These are phyloP conservation scores for Ascochyta viciae-villosae DNA, from an alignment of 2,329 filamentous ascomycete genomes.

Conservation along the genomic window DNA sequence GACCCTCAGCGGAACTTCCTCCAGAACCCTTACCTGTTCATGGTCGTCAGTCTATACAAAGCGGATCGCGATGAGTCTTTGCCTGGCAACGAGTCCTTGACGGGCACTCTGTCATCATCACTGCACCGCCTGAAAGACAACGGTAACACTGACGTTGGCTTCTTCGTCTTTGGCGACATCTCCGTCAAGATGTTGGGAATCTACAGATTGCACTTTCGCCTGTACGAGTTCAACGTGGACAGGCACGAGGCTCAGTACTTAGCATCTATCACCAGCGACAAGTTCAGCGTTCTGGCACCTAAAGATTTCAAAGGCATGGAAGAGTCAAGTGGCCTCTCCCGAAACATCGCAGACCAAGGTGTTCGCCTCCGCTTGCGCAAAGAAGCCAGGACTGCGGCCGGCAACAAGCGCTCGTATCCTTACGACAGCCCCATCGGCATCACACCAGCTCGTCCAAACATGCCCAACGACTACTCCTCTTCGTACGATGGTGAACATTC, in stretches of 20 bases:
- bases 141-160: conserved; percentile 78
- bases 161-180: conserved; percentile 90
- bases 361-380: conserved; percentile 83
- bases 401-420: conserved; percentile 34
- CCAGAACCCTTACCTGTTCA: conserved; percentile 70
- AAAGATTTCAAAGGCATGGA: conserved; percentile 81
- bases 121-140: conserved; percentile 82
- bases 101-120: conserved; percentile 80
- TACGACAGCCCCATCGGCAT: conserved; percentile 17
- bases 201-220: conserved; percentile 76
- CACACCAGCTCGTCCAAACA: conserved; percentile 9
- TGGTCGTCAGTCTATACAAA: conserved; percentile 64
- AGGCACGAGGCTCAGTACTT: conserved; percentile 56
- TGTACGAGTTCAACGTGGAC: conserved; percentile 62
- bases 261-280: conserved; percentile 63
- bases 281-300: conserved; percentile 68
- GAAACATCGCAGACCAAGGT: conserved; percentile 85
- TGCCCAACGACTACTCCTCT: conserved; percentile 11
- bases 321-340: conserved; percentile 81
- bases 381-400: conserved; percentile 66
- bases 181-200: conserved; percentile 77
- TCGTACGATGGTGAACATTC: conserved; percentile 17
- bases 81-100: conserved; percentile 59
- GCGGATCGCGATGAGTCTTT: conserved; percentile 56
- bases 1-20: conserved; percentile 69